Conservation (phyloP, 202 grass and related monocot genomes). For the Dendrocalamus latiflorus region DNA sequence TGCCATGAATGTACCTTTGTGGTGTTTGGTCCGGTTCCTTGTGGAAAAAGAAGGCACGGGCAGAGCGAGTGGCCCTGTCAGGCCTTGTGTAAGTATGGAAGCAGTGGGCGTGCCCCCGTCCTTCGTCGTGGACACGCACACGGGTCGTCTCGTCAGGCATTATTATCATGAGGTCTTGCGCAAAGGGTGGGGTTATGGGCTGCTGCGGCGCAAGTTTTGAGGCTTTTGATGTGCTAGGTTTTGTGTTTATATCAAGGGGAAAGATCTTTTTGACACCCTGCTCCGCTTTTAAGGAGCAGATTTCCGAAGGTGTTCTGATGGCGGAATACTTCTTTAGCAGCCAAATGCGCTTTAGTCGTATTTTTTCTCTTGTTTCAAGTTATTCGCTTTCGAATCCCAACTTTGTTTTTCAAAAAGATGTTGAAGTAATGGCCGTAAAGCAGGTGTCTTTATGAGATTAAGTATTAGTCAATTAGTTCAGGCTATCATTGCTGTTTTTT, state of each 20-base stretch:
- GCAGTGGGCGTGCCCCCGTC: conserved; percentile 14
- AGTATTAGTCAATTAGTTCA: background rate
- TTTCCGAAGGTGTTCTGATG: conserved; percentile 16
- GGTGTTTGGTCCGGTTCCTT: conserved; percentile 24
- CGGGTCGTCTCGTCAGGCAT: conserved; percentile 20
- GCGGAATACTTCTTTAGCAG: background rate
- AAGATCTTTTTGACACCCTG: background rate
- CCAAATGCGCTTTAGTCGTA: background rate
- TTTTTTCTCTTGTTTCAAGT: conserved; percentile 9
- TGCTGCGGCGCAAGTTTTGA: background rate
- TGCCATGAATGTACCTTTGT: conserved; percentile 35
- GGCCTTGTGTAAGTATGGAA: conserved; percentile 13
- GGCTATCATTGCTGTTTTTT: background rate
- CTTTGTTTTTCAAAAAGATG: background rate
- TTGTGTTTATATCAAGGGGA: background rate
- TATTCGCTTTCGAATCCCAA: background rate
- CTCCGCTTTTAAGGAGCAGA: conserved; percentile 36
- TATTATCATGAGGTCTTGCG: background rate
- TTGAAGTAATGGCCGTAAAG: background rate
- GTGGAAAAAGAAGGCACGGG: conserved; percentile 9
- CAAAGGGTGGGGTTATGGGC: background rate
- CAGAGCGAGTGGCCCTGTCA: conserved; percentile 25
- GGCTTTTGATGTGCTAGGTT: conserved; percentile 28
- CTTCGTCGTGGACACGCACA: conserved; percentile 17
- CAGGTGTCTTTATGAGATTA: background rate